phyloP scores from a whole-genome alignment of 2,329 filamentous ascomycete species.

The Fulvia fulva region DNA sequence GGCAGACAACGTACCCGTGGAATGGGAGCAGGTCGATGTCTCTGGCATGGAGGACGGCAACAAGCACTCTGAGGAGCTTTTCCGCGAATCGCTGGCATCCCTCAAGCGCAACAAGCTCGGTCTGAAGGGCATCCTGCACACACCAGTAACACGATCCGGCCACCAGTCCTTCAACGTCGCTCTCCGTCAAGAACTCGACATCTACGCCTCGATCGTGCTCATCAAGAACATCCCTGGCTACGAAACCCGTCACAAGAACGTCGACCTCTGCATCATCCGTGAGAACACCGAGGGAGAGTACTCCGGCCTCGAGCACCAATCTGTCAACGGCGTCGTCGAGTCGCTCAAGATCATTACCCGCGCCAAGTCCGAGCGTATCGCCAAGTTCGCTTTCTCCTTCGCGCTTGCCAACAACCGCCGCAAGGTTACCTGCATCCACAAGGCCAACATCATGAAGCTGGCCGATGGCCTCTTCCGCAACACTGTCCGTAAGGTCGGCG shows the following conservation, averaged over 20 bases:
- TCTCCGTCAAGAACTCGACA: conserved; percentile 97
- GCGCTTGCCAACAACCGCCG: conserved; percentile 97
- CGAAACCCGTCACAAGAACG: conserved; percentile 91
- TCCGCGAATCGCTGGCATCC: conserved; percentile 91
- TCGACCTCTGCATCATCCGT: conserved; percentile 98
- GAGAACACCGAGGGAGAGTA: conserved; percentile 99
- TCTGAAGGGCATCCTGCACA: conserved; percentile 98
- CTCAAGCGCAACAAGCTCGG: conserved; percentile 98
- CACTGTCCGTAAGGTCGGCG: conserved; percentile 88
- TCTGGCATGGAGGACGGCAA: conserved; percentile 81
- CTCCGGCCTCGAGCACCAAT: conserved; percentile 98
- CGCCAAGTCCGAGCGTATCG: conserved; percentile 97
- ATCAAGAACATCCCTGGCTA: conserved; percentile 99
- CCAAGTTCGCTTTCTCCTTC: conserved; percentile 97
- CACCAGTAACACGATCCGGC: conserved; percentile 90
- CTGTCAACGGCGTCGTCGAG: conserved; percentile 91
- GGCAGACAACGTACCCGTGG: conserved; percentile 96
- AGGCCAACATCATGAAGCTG: conserved; percentile 99
- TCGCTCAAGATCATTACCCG: conserved; percentile 99
- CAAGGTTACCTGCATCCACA: conserved; percentile 99
- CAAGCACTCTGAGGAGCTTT: conserved; percentile 89
- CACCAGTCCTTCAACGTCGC: conserved; percentile 99
- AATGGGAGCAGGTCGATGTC: conserved; percentile 98
- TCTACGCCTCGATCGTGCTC: conserved; percentile 95
- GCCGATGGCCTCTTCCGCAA: conserved; percentile 97